Conservation (phyloP, 2,329 filamentous ascomycete species). For the Fusarium duplospermum region DNA sequence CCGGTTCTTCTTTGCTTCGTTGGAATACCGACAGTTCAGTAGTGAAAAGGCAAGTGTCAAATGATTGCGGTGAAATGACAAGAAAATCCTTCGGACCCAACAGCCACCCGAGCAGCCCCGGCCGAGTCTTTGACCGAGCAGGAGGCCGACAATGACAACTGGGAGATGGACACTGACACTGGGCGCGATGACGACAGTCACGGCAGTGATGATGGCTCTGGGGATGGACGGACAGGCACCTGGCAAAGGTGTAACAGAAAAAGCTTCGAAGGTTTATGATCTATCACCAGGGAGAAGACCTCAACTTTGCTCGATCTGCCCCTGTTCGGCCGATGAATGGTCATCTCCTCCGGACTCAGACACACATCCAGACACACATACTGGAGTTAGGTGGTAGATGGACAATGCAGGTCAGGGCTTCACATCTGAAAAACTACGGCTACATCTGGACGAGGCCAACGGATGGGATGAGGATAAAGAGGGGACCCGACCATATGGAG, state of each 20-base stretch:
- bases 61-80: conserved; percentile 12
- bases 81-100: conserved; percentile 1
- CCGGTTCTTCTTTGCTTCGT: not conserved
- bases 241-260: not conserved
- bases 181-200: conserved; percentile 11
- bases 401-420: not conserved
- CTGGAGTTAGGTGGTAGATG: not conserved
- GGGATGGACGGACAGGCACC: not conserved
- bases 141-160: not conserved
- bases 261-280: not conserved
- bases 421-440: not conserved
- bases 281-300: not conserved
- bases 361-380: not conserved
- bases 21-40: not conserved
- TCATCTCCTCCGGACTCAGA: not conserved
- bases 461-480: conserved; percentile 1
- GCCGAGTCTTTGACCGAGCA: conserved; percentile 16
- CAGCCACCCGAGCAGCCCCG: conserved; percentile 9
- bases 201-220: conserved; percentile 8
- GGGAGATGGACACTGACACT: not conserved
- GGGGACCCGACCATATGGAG: conserved; percentile 24
- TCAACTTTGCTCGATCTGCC: not conserved
- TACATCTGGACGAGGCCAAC: not conserved
- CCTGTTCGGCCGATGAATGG: conserved; percentile 3
- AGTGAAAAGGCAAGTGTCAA: conserved; percentile 10